Percentiles rank a stretch among this genome's conserved stretches.
phyloP scores from a whole-genome alignment of 2,329 filamentous ascomycete genomes.

The Curvularia sp. region DNA sequence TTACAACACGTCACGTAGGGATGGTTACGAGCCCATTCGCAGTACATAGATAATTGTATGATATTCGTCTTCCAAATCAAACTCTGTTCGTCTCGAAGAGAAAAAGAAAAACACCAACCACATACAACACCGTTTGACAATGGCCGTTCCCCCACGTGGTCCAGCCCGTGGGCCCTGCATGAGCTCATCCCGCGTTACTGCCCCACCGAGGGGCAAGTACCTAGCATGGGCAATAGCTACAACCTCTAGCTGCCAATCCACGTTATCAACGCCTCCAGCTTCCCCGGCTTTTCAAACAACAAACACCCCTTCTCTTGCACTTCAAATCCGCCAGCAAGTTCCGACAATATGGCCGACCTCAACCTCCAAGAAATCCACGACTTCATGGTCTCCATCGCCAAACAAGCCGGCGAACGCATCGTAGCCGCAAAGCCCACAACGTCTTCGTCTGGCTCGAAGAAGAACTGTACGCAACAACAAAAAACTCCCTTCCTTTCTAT shows the following conservation, averaged over 20 bases:
- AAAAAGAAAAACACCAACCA: not conserved
- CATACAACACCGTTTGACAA: not conserved
- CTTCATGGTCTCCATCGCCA: constrained; percentile 55
- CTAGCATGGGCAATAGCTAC: not conserved
- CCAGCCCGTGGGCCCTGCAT: constrained; percentile 2
- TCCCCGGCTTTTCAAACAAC: too few relatives aligned
- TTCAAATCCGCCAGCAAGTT: not conserved
- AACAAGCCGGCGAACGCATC: constrained; percentile 56
- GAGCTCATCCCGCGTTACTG: not conserved
- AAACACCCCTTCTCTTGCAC: too few relatives aligned
- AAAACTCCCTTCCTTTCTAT: too few relatives aligned
- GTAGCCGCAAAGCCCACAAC: constrained; percentile 54
- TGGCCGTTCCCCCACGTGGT: not conserved
- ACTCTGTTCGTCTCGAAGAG: too few relatives aligned
- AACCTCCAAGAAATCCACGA: constrained; percentile 58
- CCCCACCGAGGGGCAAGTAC: constrained; percentile 2
- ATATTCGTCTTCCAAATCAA: too few relatives aligned
- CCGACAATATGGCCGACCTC: constrained; percentile 43
- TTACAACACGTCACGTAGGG: too few relatives aligned
- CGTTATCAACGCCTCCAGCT: not conserved
- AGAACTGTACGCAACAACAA: constrained; percentile 50
- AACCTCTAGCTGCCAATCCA: not conserved
- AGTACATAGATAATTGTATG: too few relatives aligned
- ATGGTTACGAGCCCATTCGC: too few relatives aligned
- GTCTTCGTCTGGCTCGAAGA: constrained; percentile 54